phyloP scores from a whole-genome alignment of 148 eudicot genomes.

The Mesembryanthemum crystallinum region DNA sequence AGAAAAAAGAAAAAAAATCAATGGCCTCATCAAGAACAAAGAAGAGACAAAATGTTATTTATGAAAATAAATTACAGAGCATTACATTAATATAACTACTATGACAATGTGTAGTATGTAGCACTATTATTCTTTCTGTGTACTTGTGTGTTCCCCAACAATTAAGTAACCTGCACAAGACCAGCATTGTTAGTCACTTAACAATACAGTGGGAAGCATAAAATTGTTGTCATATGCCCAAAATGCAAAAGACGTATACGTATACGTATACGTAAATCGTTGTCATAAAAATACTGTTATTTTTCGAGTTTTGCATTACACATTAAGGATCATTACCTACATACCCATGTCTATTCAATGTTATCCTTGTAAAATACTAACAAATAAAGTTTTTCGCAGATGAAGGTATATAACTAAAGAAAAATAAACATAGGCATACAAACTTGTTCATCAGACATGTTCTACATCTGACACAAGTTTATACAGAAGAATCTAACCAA shows the following conservation, averaged over 20 bases:
- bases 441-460: neutral
- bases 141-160: slow-evolving; percentile 25
- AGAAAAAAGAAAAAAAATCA: slow-evolving; percentile 8
- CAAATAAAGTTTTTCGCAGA: too few relatives aligned
- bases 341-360: neutral
- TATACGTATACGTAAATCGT: too few relatives aligned
- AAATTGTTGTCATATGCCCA: neutral
- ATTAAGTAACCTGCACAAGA: slow-evolving; percentile 28
- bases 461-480: neutral
- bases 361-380: too few relatives aligned
- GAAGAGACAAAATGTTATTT: slow-evolving; percentile 9
- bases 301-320: neutral
- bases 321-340: neutral
- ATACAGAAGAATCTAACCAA: neutral
- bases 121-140: slow-evolving; percentile 24
- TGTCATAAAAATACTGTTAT: too few relatives aligned
- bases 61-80: slow-evolving; percentile 13
- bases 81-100: slow-evolving; percentile 9
- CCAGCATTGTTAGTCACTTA: neutral
- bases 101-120: slow-evolving; percentile 16
- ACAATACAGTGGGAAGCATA: neutral
- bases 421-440: too few relatives aligned
- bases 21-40: slow-evolving; percentile 21
- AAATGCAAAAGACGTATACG: neutral
- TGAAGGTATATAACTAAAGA: too few relatives aligned